phyloP scores from a whole-genome alignment of 192 early-diverging fungal genomes.

The Pilobolus umbonatus region DNA sequence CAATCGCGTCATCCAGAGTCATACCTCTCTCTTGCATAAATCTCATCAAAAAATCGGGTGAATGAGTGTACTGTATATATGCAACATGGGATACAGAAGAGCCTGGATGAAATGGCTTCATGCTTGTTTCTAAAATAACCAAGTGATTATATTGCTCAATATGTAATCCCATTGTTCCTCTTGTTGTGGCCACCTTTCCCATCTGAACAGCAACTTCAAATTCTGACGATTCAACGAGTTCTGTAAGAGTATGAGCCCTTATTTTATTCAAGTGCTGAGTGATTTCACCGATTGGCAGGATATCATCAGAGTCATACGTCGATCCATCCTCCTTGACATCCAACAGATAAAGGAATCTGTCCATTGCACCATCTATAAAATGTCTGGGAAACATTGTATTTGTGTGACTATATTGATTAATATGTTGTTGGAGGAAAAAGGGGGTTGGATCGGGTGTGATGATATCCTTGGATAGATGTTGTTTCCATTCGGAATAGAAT shows the following conservation, averaged over 20 bases:
- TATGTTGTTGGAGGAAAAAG: slow-evolving; percentile 5
- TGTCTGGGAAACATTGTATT: slow-evolving; percentile 2
- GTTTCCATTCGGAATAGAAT: slow-evolving; percentile 33
- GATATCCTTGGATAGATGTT: slow-evolving; percentile 10
- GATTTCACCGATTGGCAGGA: too few relatives aligned
- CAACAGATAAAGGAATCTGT: slow-evolving; percentile 23
- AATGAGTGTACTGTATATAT: slow-evolving; percentile 26
- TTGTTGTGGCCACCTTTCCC: not conserved
- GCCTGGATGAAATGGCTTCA: slow-evolving; percentile 29
- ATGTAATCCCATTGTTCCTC: not conserved
- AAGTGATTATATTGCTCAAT: not conserved
- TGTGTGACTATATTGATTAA: too few relatives aligned
- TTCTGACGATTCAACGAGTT: not conserved
- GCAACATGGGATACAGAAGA: slow-evolving; percentile 41
- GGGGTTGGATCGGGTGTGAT: slow-evolving; percentile 28
- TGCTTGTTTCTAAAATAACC: slow-evolving; percentile 30
- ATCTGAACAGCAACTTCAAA: slow-evolving; percentile 6
- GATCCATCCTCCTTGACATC: too few relatives aligned
- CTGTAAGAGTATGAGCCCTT: not conserved
- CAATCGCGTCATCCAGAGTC: slow-evolving; percentile 11
- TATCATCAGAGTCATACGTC: too few relatives aligned
- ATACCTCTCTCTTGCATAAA: slow-evolving; percentile 36
- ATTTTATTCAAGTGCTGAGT: slow-evolving; percentile 6
- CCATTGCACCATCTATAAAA: slow-evolving; percentile 30
- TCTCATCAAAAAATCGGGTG: slow-evolving; percentile 36